Conservation (phyloP, 2,329 filamentous ascomycete species). For the Phaeophleospora eucalypticola region DNA sequence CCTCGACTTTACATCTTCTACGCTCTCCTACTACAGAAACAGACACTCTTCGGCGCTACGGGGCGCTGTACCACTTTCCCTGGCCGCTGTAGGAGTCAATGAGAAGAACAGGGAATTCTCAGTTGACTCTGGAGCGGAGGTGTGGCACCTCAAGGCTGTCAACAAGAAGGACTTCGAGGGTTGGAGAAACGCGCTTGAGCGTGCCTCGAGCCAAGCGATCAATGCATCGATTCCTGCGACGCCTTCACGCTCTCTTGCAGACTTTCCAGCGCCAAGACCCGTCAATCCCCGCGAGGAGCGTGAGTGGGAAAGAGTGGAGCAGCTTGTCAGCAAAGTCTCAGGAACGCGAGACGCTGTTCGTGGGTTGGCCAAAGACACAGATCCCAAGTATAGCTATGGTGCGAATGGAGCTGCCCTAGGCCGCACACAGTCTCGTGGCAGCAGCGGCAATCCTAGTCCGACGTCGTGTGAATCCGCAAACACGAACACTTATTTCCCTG, state of each 20-base stretch:
- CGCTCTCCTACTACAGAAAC: slow-evolving; percentile 93
- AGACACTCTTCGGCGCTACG: slow-evolving; percentile 87
- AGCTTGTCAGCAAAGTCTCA: slow-evolving; percentile 77
- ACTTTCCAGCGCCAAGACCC: slow-evolving; percentile 11
- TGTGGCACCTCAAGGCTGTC: slow-evolving; percentile 87
- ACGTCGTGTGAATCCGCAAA: slow-evolving; percentile 37
- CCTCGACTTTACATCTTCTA: slow-evolving; percentile 88
- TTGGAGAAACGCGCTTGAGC: slow-evolving; percentile 83
- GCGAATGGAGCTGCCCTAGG: slow-evolving; percentile 35
- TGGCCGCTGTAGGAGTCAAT: slow-evolving; percentile 87
- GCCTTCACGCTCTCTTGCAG: slow-evolving; percentile 24
- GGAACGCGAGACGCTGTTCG: slow-evolving; percentile 85
- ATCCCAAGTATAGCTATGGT: slow-evolving; percentile 53
- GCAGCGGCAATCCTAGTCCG: slow-evolving; percentile 36
- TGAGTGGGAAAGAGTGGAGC: slow-evolving; percentile 84
- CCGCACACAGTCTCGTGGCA: slow-evolving; percentile 25
- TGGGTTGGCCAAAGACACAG: slow-evolving; percentile 79
- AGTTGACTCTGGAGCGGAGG: slow-evolving; percentile 92
- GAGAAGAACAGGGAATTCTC: slow-evolving; percentile 86
- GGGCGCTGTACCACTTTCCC: slow-evolving; percentile 84
- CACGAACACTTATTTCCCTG: slow-evolving; percentile 45
- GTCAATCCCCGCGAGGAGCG: slow-evolving; percentile 59
- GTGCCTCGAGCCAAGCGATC: slow-evolving; percentile 59
- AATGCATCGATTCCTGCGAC: slow-evolving; percentile 24
- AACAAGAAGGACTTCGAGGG: slow-evolving; percentile 80